phyloP scores from a whole-genome alignment of 2,329 filamentous ascomycete genomes.

The Calonectria hawksworthii region DNA sequence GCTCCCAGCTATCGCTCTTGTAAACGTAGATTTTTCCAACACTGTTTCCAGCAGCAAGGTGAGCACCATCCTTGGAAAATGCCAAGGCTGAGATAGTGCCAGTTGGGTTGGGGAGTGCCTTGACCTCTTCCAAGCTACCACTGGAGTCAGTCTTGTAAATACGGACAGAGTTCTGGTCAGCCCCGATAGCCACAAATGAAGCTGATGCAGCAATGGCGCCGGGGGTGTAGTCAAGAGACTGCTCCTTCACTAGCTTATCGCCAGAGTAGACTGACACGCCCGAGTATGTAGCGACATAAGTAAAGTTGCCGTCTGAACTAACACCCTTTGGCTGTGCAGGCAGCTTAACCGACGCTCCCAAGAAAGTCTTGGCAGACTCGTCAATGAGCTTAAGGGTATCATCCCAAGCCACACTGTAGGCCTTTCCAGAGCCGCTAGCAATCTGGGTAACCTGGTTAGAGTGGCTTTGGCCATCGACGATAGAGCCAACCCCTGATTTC shows the following conservation, averaged over 20 bases:
- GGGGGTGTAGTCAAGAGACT: constrained; percentile 74
- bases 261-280: constrained; percentile 69
- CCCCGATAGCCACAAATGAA: constrained; percentile 80
- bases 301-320: constrained; percentile 63
- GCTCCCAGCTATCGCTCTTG: constrained; percentile 69
- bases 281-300: constrained; percentile 70
- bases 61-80: constrained; percentile 83
- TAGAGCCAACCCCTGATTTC: constrained; percentile 74
- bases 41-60: constrained; percentile 86
- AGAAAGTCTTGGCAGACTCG: constrained; percentile 80
- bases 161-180: constrained; percentile 79
- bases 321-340: constrained; percentile 86
- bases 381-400: constrained; percentile 88
- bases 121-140: constrained; percentile 66
- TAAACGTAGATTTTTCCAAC: constrained; percentile 92
- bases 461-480: constrained; percentile 85
- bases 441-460: constrained; percentile 89
- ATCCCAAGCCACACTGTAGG: constrained; percentile 95
- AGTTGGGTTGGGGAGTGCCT: constrained; percentile 76
- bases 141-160: constrained; percentile 75
- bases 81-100: constrained; percentile 83
- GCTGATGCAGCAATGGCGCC: constrained; percentile 80
- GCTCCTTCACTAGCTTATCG: constrained; percentile 71
- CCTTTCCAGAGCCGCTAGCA: constrained; percentile 69
- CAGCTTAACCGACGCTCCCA: constrained; percentile 76